phyloP scores from a whole-genome alignment of 108 stramenopile genomes.

The Nitzschia putrida region DNA sequence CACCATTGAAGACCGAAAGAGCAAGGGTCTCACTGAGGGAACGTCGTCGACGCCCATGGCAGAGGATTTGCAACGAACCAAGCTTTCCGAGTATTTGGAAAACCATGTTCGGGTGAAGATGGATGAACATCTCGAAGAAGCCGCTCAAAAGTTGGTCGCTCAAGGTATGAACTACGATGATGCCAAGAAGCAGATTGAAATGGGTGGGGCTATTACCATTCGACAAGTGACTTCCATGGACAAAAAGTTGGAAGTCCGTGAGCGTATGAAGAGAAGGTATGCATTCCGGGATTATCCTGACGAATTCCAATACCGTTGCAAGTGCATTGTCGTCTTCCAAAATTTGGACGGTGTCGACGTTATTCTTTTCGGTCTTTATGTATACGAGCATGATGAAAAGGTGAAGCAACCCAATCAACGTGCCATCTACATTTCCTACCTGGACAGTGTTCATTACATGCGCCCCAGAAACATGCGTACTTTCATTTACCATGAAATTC shows the following conservation, averaged over 20 bases:
- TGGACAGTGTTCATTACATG: conserved; percentile 94
- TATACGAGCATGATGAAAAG: conserved; percentile 89
- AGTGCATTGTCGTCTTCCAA: conserved; percentile 92
- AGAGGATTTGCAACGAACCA: conserved; percentile 88
- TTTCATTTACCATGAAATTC: conserved; percentile 92
- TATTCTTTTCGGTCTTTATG: conserved; percentile 90
- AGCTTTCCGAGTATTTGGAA: conserved; percentile 82
- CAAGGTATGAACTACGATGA: conserved; percentile 66
- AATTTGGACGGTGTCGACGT: conserved; percentile 95
- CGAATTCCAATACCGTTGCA: conserved; percentile 88
- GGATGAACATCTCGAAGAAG: conserved; percentile 56
- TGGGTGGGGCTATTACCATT: conserved; percentile 85
- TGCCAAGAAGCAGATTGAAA: conserved; percentile 60
- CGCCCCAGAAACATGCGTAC: conserved; percentile 89
- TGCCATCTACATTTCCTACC: conserved; percentile 87
- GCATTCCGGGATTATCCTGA: conserved; percentile 89
- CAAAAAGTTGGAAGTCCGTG: conserved; percentile 80
- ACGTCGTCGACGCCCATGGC: conserved; percentile 87
- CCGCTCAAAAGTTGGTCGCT: conserved; percentile 61
- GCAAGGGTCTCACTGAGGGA: conserved; percentile 64
- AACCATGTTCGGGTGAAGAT: conserved; percentile 75
- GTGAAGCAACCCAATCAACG: conserved; percentile 85
- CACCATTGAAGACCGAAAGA: conserved; percentile 80
- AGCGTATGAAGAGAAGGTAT: conserved; percentile 87
- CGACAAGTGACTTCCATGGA: conserved; percentile 91